Evolutionary conservation across 768 basidiomycete species (phyloP).

Genomic region (Lactifluus subvellereus): DNA sequence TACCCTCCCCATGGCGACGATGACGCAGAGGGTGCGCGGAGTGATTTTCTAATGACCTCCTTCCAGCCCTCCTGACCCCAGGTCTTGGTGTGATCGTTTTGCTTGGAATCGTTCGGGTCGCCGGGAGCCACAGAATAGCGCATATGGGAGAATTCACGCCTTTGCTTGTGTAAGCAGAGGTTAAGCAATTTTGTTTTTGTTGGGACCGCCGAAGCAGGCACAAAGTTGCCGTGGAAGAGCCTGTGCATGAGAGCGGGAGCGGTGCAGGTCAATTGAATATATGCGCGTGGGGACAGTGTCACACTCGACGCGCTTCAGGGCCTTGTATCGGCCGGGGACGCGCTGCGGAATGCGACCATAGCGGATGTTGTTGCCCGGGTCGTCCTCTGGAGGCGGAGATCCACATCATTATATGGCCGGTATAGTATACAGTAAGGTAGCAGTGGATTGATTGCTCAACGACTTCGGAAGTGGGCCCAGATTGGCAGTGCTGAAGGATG

Average conservation of each 20-base stretch:
- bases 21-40: slow-evolving; percentile 70
- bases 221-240: too few species aligned
- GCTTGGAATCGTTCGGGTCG: slow-evolving; percentile 89
- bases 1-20: slow-evolving; percentile 91
- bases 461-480: too few species aligned
- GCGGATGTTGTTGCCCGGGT: slow-evolving; percentile 57
- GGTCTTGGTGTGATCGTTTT: slow-evolving; percentile 74
- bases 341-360: slow-evolving; percentile 36
- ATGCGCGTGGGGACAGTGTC: slow-evolving; percentile 28
- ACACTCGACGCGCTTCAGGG: slow-evolving; percentile 85
- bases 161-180: slow-evolving; percentile 45
- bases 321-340: slow-evolving; percentile 86
- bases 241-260: too few species aligned
- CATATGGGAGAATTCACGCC: slow-evolving; percentile 93
- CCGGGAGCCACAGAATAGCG: slow-evolving; percentile 93
- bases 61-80: slow-evolving; percentile 46
- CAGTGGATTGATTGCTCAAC: slow-evolving; percentile 16
- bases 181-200: slow-evolving; percentile 64
- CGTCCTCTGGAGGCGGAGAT: slow-evolving; percentile 31
- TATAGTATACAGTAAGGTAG: slow-evolving; percentile 9
- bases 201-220: slow-evolving; percentile 85
- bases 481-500: too few species aligned
- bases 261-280: not conserved
- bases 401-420: slow-evolving; percentile 31
- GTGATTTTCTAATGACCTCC: slow-evolving; percentile 84